Conservation (phyloP, 352 stramenopile genomes). For the Pseudoperonospora humuli region DNA sequence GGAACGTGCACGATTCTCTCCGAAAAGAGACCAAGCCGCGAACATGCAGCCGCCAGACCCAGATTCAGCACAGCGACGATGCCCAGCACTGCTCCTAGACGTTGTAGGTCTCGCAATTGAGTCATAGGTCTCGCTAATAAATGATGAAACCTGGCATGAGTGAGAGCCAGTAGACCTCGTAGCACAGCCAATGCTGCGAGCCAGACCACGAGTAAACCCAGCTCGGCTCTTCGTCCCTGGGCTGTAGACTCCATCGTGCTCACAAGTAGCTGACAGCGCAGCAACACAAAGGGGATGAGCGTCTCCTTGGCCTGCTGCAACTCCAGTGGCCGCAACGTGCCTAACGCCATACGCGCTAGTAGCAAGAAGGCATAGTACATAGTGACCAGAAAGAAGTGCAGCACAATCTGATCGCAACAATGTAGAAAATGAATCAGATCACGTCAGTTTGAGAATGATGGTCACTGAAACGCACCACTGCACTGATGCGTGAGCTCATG, state of each 20-base stretch:
- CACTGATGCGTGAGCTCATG: constrained; percentile 45
- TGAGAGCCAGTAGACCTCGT: constrained; percentile 51
- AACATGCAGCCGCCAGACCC: constrained; percentile 29
- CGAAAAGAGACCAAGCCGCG: constrained; percentile 35
- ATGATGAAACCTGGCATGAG: constrained; percentile 57
- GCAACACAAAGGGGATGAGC: constrained; percentile 66
- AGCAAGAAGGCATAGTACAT: constrained; percentile 62
- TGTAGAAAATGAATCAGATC: constrained; percentile 2
- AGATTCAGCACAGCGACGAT: constrained; percentile 43
- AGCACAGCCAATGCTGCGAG: constrained; percentile 55
- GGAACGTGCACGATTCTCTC: constrained; percentile 54
- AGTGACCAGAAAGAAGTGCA: constrained; percentile 61
- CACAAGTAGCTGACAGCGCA: constrained; percentile 63
- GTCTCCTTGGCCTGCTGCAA: constrained; percentile 79
- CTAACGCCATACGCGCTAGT: constrained; percentile 38
- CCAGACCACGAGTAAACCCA: constrained; percentile 56
- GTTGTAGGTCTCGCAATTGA: constrained; percentile 43
- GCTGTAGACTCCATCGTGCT: constrained; percentile 48
- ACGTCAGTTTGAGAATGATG: constrained; percentile 10
- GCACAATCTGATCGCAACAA: constrained; percentile 36
- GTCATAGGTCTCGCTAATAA: constrained; percentile 59
- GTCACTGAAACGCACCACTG: constrained; percentile 30
- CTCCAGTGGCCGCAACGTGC: constrained; percentile 38
- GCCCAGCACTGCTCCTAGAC: constrained; percentile 40
- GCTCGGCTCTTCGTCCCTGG: constrained; percentile 19